phyloP scores from a whole-genome alignment of 179 eudicot species.

The Silene noctiflora region DNA sequence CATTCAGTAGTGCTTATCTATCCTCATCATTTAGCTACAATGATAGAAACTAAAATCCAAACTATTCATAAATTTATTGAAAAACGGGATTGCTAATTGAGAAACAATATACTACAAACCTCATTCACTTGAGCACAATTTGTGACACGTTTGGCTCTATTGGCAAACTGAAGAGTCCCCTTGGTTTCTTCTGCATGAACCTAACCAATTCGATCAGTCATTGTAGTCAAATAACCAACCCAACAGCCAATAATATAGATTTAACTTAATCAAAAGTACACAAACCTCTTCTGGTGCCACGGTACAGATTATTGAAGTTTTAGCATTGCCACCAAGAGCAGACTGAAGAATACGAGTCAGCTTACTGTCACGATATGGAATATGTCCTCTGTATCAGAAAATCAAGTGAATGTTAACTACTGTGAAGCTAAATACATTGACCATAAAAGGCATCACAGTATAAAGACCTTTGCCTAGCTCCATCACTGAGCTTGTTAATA shows the following conservation, averaged over 20 bases:
- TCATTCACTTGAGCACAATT: slow-evolving; percentile 97
- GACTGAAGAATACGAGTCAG: slow-evolving; percentile 96
- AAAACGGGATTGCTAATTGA: background rate
- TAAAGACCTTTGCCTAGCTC: slow-evolving; percentile 73
- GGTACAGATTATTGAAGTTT: slow-evolving; percentile 96
- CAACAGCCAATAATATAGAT: background rate
- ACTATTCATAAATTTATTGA: background rate
- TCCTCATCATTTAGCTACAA: background rate
- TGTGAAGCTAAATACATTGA: background rate
- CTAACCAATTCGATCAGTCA: slow-evolving; percentile 34
- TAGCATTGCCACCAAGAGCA: slow-evolving; percentile 98
- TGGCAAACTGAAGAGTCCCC: slow-evolving; percentile 98
- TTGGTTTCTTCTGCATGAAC: slow-evolving; percentile 89
- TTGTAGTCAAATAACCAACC: slow-evolving; percentile 8
- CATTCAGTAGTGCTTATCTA: background rate
- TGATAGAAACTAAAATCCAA: background rate
- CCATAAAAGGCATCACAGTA: background rate
- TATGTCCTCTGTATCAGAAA: slow-evolving; percentile 64
- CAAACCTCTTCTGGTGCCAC: slow-evolving; percentile 90
- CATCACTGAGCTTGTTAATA: slow-evolving; percentile 91
- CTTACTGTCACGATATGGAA: slow-evolving; percentile 97
- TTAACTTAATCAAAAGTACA: background rate
- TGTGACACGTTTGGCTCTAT: slow-evolving; percentile 86
- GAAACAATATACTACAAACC: slow-evolving; percentile 43
- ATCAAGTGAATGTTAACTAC: slow-evolving; percentile 10